Percentiles rank a stretch among this genome's conserved stretches.
Evolutionary conservation across 2,329 filamentous ascomycete genomes (phyloP).

Genomic region (Fusarium piperis): DNA sequence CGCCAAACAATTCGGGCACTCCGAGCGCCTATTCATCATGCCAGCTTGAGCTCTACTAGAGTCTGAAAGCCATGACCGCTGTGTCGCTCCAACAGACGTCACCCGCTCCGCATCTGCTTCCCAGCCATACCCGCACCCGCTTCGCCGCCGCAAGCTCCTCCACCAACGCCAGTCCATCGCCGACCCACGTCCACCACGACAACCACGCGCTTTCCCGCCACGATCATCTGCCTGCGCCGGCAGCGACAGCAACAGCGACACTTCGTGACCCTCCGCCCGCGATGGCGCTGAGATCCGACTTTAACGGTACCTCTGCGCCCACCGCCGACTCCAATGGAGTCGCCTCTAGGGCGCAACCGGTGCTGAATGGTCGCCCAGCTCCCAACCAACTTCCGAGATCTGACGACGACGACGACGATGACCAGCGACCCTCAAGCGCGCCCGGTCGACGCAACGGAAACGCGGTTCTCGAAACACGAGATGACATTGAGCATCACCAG

Average conservation of each 20-base stretch:
- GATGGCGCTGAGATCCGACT: constrained; percentile 48
- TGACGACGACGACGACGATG: constrained; percentile 44
- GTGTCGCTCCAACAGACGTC: constrained; percentile 42
- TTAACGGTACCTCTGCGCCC: constrained; percentile 45
- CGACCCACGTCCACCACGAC: constrained; percentile 33
- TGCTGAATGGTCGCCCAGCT: constrained; percentile 43
- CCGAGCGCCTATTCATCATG: constrained; percentile 35
- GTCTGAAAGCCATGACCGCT: constrained; percentile 37
- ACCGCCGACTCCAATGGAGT: constrained; percentile 34
- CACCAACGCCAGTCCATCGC: constrained; percentile 33
- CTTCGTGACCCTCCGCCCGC: constrained; percentile 36
- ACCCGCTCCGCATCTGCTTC: constrained; percentile 37
- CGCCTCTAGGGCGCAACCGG: constrained; percentile 41
- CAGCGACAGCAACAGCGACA: constrained; percentile 23
- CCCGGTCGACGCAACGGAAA: constrained; percentile 54
- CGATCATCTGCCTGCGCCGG: constrained; percentile 23
- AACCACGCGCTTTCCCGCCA: constrained; percentile 35
- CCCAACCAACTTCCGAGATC: constrained; percentile 39
- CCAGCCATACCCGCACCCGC: constrained; percentile 28
- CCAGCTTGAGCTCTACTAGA: constrained; percentile 32
- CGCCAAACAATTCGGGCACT: constrained; percentile 5
- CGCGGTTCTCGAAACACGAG: constrained; percentile 37
- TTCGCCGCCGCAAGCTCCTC: constrained; percentile 39
- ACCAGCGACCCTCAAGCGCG: constrained; percentile 57
- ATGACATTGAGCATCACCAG: constrained; percentile 49